Conservation (phyloP, 768 basidiomycete genomes). For the Serendipita vermifera region DNA sequence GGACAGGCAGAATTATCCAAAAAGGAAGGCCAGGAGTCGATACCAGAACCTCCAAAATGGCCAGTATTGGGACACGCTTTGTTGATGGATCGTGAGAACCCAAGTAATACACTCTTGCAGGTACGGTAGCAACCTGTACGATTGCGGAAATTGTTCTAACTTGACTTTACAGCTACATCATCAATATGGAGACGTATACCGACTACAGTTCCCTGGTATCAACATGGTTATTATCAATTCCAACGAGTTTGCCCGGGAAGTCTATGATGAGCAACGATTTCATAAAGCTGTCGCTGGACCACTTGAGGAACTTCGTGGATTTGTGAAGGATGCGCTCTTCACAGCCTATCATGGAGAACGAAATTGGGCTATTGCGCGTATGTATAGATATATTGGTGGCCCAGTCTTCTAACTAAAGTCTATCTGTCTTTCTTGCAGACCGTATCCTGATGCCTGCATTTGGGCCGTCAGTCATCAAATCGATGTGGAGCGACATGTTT, state of each 20-base stretch:
- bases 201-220: slow-evolving; percentile 27
- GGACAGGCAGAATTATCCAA: too few relatives aligned
- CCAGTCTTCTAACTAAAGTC: not conserved
- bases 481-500: slow-evolving; percentile 4
- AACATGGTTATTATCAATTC: slow-evolving; percentile 24
- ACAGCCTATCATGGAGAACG: slow-evolving; percentile 7
- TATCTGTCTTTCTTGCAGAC: not conserved
- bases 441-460: slow-evolving; percentile 9
- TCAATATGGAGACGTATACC: slow-evolving; percentile 32
- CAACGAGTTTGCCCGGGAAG: slow-evolving; percentile 30
- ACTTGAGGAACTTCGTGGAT: slow-evolving; percentile 28
- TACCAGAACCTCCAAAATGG: too few relatives aligned
- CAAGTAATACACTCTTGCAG: too few relatives aligned
- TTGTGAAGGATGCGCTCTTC: slow-evolving; percentile 28
- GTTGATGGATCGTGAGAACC: too few relatives aligned
- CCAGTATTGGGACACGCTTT: too few relatives aligned
- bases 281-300: slow-evolving; percentile 27
- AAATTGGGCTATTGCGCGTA: slow-evolving; percentile 6
- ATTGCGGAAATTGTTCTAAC: too few relatives aligned
- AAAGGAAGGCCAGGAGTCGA: too few relatives aligned
- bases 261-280: slow-evolving; percentile 33
- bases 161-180: too few relatives aligned
- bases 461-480: not conserved
- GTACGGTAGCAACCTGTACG: too few relatives aligned
- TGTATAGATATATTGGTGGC: not conserved